These are phyloP conservation scores for Colletotrichum scovillei DNA, from an alignment of 2,329 filamentous ascomycete genomes.

Conservation along the genomic window DNA sequence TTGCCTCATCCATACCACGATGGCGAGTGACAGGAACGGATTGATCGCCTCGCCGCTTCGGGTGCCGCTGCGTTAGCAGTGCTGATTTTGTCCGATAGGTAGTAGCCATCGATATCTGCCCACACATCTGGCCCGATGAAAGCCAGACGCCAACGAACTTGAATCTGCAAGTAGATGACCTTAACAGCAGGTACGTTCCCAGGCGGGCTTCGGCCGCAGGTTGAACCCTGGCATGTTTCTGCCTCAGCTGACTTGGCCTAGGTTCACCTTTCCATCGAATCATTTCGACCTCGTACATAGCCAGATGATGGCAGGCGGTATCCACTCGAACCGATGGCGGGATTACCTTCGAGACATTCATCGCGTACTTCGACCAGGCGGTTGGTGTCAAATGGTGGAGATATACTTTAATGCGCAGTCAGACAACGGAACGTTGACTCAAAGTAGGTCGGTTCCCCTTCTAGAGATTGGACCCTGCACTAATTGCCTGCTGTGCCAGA, in stretches of 20 bases:
- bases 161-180: constrained; percentile 77
- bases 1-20: neutral
- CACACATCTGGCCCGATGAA: constrained; percentile 75
- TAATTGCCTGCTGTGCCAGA: constrained; percentile 48
- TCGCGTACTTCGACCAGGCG: constrained; percentile 76
- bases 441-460: constrained; percentile 54
- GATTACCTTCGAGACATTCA: constrained; percentile 82
- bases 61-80: neutral
- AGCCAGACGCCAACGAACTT: constrained; percentile 69
- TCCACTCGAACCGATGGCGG: constrained; percentile 78
- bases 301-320: constrained; percentile 76
- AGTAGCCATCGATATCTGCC: constrained; percentile 77
- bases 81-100: constrained; percentile 61
- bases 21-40: neutral
- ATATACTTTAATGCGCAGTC: constrained; percentile 88
- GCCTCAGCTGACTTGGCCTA: constrained; percentile 40
- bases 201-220: constrained; percentile 38
- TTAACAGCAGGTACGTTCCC: constrained; percentile 69
- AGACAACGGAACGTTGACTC: constrained; percentile 81
- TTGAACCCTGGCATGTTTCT: constrained; percentile 45
- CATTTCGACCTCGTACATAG: constrained; percentile 89
- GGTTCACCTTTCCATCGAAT: constrained; percentile 75
- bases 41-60: neutral
- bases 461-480: constrained; percentile 20
- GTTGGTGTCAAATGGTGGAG: constrained; percentile 92